Evolutionary conservation across 495 filamentous ascomycete species (phyloP).

Genomic region (Cercophora scortea): DNA sequence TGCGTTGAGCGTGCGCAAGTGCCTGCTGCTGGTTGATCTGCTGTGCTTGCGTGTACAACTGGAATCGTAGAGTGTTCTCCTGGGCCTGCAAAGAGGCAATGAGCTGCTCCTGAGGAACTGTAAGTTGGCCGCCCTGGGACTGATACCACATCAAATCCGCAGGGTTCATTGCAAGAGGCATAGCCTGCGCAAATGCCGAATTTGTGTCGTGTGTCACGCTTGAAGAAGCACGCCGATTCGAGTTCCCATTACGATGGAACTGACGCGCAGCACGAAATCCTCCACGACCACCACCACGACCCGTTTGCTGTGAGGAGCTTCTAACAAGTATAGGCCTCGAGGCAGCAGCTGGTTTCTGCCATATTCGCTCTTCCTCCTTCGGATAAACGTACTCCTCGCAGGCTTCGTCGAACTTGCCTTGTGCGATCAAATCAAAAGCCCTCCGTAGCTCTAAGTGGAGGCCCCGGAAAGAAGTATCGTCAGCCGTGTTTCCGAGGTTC

Average conservation of each 20-base stretch:
- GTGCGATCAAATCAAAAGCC: conserved; percentile 72
- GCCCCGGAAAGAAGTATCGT: conserved; percentile 85
- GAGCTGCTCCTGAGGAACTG: conserved; percentile 38
- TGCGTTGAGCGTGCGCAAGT: conserved; percentile 36
- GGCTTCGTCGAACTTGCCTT: conserved; percentile 67
- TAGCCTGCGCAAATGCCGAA: conserved; percentile 9
- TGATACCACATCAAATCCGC: conserved; percentile 39
- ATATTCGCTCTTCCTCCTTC: conserved; percentile 69
- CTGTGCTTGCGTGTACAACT: conserved; percentile 42
- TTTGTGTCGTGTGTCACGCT: conserved; percentile 31
- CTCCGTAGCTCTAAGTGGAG: conserved; percentile 83
- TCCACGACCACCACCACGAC: conserved; percentile 46
- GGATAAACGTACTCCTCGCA: conserved; percentile 83
- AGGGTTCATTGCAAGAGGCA: conserved; percentile 16
- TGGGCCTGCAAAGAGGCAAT: conserved; percentile 28
- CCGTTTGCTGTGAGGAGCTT: conserved; percentile 42
- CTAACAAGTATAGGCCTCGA: conserved; percentile 40
- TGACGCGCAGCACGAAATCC: conserved; percentile 50
- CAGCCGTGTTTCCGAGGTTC: conserved; percentile 95
- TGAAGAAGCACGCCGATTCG: conserved; percentile 31
- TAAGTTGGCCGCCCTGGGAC: conserved; percentile 20
- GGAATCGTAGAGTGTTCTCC: conserved; percentile 27
- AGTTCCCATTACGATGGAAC: conserved; percentile 44
- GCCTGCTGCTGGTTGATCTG: conserved; percentile 35
- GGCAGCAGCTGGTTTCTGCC: conserved; percentile 58